A percentile compares a stretch with the other conserved stretches of the same genome.
Evolutionary conservation across 208 protist genomes (phyloP).

Genomic region (Lotmaria passim): DNA sequence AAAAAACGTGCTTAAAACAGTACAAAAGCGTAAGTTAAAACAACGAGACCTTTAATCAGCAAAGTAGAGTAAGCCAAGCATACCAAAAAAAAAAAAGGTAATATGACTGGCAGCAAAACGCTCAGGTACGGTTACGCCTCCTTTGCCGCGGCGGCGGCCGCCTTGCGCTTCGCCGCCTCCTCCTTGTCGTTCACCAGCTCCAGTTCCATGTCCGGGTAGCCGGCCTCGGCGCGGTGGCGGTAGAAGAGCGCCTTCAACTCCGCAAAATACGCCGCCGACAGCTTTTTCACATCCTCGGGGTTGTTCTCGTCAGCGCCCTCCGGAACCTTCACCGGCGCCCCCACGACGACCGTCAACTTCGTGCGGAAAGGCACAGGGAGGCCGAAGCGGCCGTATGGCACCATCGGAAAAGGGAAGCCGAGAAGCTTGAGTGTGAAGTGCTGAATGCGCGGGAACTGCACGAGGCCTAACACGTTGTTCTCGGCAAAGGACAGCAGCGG

Average conservation of each 20-base stretch:
- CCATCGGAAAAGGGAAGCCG: conserved; percentile 84
- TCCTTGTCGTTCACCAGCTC: conserved; percentile 53
- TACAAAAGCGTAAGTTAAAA: too few species aligned
- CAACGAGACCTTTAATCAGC: too few species aligned
- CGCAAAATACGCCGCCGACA: conserved; percentile 70
- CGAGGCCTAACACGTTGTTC: conserved; percentile 71
- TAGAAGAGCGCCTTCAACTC: conserved; percentile 71
- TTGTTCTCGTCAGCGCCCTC: conserved; percentile 59
- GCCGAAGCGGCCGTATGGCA: conserved; percentile 73
- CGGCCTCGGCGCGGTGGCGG: conserved; percentile 63
- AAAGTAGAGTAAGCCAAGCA: too few species aligned
- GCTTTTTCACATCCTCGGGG: conserved; percentile 51
- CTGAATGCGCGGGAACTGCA: conserved; percentile 74
- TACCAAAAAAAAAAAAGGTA: background rate
- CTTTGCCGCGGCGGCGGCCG: conserved; percentile 16
- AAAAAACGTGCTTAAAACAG: too few species aligned
- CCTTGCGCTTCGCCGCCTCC: conserved; percentile 31
- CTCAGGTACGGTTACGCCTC: conserved; percentile 15
- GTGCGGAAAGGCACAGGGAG: conserved; percentile 70
- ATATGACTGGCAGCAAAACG: too few species aligned
- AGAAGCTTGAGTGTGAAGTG: conserved; percentile 56
- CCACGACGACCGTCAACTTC: conserved; percentile 76
- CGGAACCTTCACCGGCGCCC: conserved; percentile 61
- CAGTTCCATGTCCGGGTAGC: conserved; percentile 84
- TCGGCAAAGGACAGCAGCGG: conserved; percentile 87